phyloP scores from a whole-genome alignment of 768 basidiomycete species.

The Suillus bovinus region DNA sequence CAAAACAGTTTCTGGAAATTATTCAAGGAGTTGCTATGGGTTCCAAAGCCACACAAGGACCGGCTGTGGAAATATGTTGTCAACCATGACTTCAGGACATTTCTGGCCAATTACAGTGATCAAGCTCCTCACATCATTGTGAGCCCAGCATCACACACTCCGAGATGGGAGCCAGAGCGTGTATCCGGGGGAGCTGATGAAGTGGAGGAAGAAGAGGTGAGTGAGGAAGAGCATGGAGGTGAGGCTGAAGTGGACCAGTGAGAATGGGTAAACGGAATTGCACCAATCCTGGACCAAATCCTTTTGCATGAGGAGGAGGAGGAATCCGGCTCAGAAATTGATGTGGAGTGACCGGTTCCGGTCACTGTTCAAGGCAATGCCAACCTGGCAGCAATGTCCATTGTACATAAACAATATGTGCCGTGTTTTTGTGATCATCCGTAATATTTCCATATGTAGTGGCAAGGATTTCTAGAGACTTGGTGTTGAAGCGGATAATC shows the following conservation, averaged over 20 bases:
- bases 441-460: slow-evolving; percentile 58
- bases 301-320: not conserved
- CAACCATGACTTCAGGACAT: not conserved
- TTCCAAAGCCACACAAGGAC: slow-evolving; percentile 3
- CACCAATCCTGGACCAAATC: not conserved
- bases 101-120: not conserved
- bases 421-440: slow-evolving; percentile 75
- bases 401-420: no score
- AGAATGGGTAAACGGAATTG: not conserved
- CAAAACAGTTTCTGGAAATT: not conserved
- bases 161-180: not conserved
- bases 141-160: not conserved
- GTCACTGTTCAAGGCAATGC: no score
- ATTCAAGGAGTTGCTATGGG: not conserved
- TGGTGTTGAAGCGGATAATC: slow-evolving; percentile 99
- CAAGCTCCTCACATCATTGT: not conserved
- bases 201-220: no score
- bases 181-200: no score
- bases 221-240: not conserved
- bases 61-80: not conserved
- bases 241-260: not conserved
- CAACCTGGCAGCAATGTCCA: no score
- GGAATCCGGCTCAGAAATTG: not conserved
- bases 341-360: not conserved
- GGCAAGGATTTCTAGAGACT: slow-evolving; percentile 89